phyloP scores from a whole-genome alignment of 2,329 filamentous ascomycete genomes.

The Rutstroemia sp. region DNA sequence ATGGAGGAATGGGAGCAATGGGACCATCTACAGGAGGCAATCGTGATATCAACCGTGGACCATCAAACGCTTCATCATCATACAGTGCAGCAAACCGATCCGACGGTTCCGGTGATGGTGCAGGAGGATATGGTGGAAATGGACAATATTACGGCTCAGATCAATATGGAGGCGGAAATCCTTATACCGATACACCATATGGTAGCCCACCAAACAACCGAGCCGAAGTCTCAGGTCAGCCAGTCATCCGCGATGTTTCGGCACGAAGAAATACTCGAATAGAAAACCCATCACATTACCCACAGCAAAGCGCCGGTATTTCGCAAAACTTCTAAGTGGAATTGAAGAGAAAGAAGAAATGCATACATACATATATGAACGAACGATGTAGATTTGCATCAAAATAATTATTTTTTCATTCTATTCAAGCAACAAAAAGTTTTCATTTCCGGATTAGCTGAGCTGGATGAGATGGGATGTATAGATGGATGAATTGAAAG shows the following conservation, averaged over 20 bases:
- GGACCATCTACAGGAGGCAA: slow-evolving; percentile 63
- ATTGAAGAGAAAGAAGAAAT: no score
- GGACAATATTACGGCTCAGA: slow-evolving; percentile 45
- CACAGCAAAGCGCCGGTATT: slow-evolving; percentile 89
- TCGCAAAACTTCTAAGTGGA: slow-evolving; percentile 80
- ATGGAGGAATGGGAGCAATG: slow-evolving; percentile 77
- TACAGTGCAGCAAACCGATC: slow-evolving; percentile 81
- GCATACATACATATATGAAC: neutral
- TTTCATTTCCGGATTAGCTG: slow-evolving; percentile 10
- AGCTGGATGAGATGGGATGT: no score
- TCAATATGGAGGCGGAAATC: slow-evolving; percentile 50
- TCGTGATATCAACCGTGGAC: slow-evolving; percentile 75
- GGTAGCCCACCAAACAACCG: slow-evolving; percentile 28
- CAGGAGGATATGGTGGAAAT: slow-evolving; percentile 37
- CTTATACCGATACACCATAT: slow-evolving; percentile 40
- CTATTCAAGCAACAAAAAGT: slow-evolving; percentile 9
- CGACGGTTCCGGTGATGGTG: slow-evolving; percentile 51
- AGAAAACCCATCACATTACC: slow-evolving; percentile 81
- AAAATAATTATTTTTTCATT: neutral
- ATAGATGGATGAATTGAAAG: no score
- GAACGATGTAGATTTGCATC: no score
- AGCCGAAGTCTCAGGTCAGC: slow-evolving; percentile 49
- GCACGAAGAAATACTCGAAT: slow-evolving; percentile 91
- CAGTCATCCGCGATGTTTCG: slow-evolving; percentile 87
- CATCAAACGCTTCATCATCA: slow-evolving; percentile 92